Percentiles rank a stretch among this genome's conserved stretches.
phyloP scores from a whole-genome alignment of 2,329 filamentous ascomycete species.

The Neonectria ditissima region DNA sequence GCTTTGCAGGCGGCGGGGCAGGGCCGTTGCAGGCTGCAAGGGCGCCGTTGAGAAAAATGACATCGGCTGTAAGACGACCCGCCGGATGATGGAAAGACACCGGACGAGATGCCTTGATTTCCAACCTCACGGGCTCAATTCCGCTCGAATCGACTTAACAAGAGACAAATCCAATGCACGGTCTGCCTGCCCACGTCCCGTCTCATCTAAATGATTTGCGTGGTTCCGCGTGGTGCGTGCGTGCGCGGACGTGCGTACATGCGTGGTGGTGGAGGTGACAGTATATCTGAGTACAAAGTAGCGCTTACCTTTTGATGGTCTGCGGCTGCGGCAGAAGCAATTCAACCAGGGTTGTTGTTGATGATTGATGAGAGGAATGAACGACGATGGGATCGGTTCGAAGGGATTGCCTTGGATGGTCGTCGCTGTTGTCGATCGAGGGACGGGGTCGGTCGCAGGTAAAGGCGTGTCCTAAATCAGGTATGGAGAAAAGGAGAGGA shows the following conservation, averaged over 20 bases:
- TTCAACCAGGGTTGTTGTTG: conserved; percentile 5
- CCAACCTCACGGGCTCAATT: background rate
- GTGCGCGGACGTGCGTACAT: background rate
- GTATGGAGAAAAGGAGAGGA: conserved; percentile 19
- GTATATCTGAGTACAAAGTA: conserved; percentile 20
- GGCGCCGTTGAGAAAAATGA: conserved; percentile 5
- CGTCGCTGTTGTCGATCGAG: conserved; percentile 18
- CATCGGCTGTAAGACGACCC: background rate
- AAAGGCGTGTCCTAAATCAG: conserved; percentile 19
- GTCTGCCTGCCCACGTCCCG: conserved; percentile 3
- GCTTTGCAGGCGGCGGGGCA: conserved; percentile 24
- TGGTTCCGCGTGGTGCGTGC: conserved; percentile 18
- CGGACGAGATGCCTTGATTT: background rate
- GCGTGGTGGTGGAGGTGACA: conserved; percentile 7
- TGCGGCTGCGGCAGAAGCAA: conserved; percentile 5
- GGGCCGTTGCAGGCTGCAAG: conserved; percentile 21
- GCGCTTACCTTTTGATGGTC: conserved; percentile 23
- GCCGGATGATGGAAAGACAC: background rate
- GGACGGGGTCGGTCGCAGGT: conserved; percentile 12
- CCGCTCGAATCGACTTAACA: background rate
- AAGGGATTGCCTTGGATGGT: conserved; percentile 6
- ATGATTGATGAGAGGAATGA: conserved; percentile 4
- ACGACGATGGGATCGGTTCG: conserved; percentile 9
- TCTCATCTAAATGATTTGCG: conserved; percentile 16
- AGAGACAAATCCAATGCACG: conserved; percentile 4